A percentile compares a stretch with the other conserved stretches of the same genome.
These are phyloP conservation scores for Neofusicoccum ribis DNA, from an alignment of 2,329 filamentous ascomycete genomes.

Conservation along the genomic window DNA sequence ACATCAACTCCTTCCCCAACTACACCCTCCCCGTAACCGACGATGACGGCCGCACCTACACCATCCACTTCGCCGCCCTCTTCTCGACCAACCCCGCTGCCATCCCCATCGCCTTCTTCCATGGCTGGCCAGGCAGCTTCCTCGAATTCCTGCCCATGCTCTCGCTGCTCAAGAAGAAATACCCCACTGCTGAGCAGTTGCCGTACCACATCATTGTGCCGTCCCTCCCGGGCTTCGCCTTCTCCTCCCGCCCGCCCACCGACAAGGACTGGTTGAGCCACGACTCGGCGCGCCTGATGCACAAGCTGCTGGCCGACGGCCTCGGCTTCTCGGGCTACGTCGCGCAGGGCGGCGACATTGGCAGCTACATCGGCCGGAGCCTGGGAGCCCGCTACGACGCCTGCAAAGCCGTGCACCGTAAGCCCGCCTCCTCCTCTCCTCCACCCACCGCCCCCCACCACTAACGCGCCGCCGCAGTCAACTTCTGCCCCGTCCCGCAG, in stretches of 20 bases:
- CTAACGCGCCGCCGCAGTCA: background rate
- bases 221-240: conserved; percentile 57
- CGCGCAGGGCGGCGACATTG: conserved; percentile 60
- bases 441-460: background rate
- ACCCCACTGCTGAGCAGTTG: conserved; percentile 47
- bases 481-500: conserved; percentile 23
- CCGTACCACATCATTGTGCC: conserved; percentile 62
- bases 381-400: conserved; percentile 43
- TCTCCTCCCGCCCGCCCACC: conserved; percentile 49
- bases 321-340: conserved; percentile 59
- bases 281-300: conserved; percentile 48
- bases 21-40: conserved; percentile 50
- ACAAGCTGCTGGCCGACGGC: conserved; percentile 53
- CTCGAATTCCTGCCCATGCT: conserved; percentile 59
- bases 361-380: conserved; percentile 45
- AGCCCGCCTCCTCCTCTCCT: background rate
- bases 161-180: conserved; percentile 48
- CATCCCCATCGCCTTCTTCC: conserved; percentile 54
- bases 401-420: conserved; percentile 48
- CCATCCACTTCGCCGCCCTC: conserved; percentile 57
- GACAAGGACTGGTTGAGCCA: conserved; percentile 46
- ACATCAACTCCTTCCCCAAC: conserved; percentile 56
- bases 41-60: conserved; percentile 35
- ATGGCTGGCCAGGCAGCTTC: conserved; percentile 60
- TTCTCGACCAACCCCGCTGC: conserved; percentile 57